Evolutionary conservation across 768 basidiomycete genomes (phyloP).

Genomic region (Gymnopilus junonius): DNA sequence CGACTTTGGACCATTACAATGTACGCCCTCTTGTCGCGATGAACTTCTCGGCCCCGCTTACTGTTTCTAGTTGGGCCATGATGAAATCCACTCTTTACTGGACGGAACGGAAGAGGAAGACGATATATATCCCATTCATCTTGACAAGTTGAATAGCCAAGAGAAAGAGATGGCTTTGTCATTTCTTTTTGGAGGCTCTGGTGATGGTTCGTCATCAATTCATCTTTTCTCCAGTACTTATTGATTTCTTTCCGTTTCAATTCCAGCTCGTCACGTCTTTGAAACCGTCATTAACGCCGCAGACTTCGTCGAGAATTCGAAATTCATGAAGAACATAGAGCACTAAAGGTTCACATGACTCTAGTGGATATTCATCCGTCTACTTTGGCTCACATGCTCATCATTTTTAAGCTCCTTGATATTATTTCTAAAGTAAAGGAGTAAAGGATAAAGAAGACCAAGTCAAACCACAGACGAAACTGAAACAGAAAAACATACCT

Average conservation of each 20-base stretch:
- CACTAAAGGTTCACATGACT: not conserved
- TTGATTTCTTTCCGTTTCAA: not conserved
- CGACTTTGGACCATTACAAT: conserved; percentile 3
- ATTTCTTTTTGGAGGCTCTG: conserved; percentile 12
- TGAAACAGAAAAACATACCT: not conserved
- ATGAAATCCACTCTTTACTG: not conserved
- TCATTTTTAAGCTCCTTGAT: not conserved
- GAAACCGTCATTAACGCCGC: not conserved
- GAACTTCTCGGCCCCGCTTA: not conserved
- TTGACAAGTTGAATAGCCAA: not conserved
- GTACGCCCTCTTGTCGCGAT: not conserved
- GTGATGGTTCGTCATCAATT: not conserved
- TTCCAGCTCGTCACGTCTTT: conserved; percentile 3
- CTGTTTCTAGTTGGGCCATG: conserved; percentile 1
- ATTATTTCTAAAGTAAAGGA: not conserved
- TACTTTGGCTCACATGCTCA: not conserved
- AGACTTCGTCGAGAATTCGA: not conserved
- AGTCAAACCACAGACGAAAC: not conserved
- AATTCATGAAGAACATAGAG: not conserved
- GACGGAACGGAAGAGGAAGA: not conserved
- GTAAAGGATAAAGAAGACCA: not conserved
- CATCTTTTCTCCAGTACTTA: not conserved
- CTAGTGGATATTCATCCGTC: conserved; percentile 1
- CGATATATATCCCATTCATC: not conserved
- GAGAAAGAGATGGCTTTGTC: not conserved